Evolutionary conservation across 768 basidiomycete species (phyloP), one percentile per base, ranked within the genome.

Genomic region (Mycena crocata): DNA sequence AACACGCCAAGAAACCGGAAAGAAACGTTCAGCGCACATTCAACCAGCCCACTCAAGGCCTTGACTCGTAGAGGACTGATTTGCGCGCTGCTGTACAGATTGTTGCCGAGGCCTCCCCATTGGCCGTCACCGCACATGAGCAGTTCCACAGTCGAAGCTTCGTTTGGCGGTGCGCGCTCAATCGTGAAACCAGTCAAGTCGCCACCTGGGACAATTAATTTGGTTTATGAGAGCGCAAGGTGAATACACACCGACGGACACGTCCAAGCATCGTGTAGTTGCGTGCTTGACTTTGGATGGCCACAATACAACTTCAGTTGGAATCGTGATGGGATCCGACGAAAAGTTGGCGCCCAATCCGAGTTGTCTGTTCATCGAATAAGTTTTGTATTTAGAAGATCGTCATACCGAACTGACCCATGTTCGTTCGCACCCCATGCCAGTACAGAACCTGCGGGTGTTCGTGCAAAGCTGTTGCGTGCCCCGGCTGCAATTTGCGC

Each of bases 401-500:
- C 12, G 30, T n/a, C n/a, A 71, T 40, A 39, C 28, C 24, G 57
- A 5, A 21, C 21, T 10, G 66, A 92, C 92, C 95, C 95, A 71
- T 85, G 91, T 68, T 93, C 90, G 75, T 98, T 97, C 1, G 93
- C 93, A 48, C 96, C 96, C 89, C 93, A 97, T 0, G 90, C 94
- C 23, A 98, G 85, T 13, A 96, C 92, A 58, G 89, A 83, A 2
- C 95, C 96, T 3, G 82, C 78, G 4, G 69, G 62, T 0, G 94
- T 94, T 28, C 89, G 82, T 13, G 85, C 90, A 73, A 93, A 94
- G 72, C 92, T 95, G 50, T 86, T 89, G 59, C 89, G 84, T 40
- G 83, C 82, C 3, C 94, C 94, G 28, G 94, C 87, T 31, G 89
- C 89, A 46, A 95, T 82, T 76, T 94, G 90, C 23, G 83, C 85